phyloP scores from a whole-genome alignment of 257 asterid genomes.

The Solanum bukasovii region DNA sequence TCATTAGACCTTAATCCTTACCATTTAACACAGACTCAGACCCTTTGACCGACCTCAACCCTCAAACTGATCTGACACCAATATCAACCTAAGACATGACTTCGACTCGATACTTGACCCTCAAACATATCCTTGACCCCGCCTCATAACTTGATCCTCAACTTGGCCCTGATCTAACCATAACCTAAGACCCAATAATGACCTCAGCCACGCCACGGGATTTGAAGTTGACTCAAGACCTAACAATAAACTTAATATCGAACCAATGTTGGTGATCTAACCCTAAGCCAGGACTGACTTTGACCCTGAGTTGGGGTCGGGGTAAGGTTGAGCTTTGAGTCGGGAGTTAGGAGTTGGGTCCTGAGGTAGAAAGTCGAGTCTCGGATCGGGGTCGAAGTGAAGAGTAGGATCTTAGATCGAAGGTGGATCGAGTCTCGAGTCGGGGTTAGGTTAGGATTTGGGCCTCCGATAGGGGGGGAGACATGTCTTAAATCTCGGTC shows the following conservation, averaged over 20 bases:
- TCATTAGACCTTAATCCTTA: fast-evolving
- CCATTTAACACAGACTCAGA: background rate
- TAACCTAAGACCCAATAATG: background rate
- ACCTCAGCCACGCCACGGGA: fast-evolving
- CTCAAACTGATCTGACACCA: too few species aligned
- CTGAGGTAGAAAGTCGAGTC: background rate
- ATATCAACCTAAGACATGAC: background rate
- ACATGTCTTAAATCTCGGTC: background rate
- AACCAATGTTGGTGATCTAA: background rate
- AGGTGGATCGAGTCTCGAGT: background rate
- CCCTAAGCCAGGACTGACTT: background rate
- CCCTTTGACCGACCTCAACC: too few species aligned
- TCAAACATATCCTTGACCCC: background rate
- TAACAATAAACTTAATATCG: fast-evolving
- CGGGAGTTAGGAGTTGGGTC: background rate
- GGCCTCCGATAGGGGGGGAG: background rate
- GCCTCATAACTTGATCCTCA: background rate
- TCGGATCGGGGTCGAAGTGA: fast-evolving
- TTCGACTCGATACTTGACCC: background rate
- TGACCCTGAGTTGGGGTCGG: background rate
- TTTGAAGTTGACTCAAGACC: background rate
- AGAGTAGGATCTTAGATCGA: background rate
- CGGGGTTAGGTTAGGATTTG: background rate
- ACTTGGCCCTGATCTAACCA: background rate
- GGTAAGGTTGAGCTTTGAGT: background rate